A percentile compares a stretch with the other conserved stretches of the same genome.
These are phyloP conservation scores for Musa beccarii DNA, from an alignment of 176 grass and related monocot genomes.

Conservation along the genomic window DNA sequence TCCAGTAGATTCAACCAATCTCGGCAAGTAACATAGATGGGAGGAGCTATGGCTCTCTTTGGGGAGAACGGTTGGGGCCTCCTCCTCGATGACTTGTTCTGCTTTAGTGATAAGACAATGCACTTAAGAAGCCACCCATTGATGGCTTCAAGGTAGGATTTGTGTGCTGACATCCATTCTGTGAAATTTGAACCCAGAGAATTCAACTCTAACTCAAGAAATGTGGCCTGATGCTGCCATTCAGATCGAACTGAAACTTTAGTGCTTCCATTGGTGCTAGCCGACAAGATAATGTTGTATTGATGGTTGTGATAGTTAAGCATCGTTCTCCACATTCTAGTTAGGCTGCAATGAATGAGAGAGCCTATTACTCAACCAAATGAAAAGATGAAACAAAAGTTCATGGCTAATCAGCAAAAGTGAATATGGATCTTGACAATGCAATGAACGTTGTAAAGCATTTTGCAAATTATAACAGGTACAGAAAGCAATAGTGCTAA, in stretches of 20 bases:
- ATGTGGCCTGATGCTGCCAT: slow-evolving; percentile 49
- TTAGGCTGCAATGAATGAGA: slow-evolving; percentile 48
- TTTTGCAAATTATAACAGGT: background rate
- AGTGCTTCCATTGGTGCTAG: slow-evolving; percentile 42
- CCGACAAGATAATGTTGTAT: slow-evolving; percentile 36
- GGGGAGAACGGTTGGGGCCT: slow-evolving; percentile 14
- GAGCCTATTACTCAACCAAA: background rate
- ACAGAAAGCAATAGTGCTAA: background rate
- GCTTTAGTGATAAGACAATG: slow-evolving; percentile 40
- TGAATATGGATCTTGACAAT: background rate
- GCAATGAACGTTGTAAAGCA: background rate
- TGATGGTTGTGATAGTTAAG: slow-evolving; percentile 64
- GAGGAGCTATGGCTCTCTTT: slow-evolving; percentile 32
- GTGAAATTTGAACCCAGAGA: slow-evolving; percentile 70
- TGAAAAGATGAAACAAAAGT: background rate
- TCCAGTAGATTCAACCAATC: slow-evolving; percentile 51
- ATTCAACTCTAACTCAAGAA: slow-evolving; percentile 67
- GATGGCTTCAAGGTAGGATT: slow-evolving; percentile 65
- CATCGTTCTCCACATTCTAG: slow-evolving; percentile 79
- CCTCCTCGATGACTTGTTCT: slow-evolving; percentile 24
- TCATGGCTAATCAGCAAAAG: background rate
- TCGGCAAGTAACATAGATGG: slow-evolving; percentile 77
- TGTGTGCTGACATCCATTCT: slow-evolving; percentile 71
- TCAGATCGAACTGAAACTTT: slow-evolving; percentile 52
- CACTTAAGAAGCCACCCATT: slow-evolving; percentile 79